phyloP scores from a whole-genome alignment of 768 basidiomycete genomes.

The Auricularia cornea region DNA sequence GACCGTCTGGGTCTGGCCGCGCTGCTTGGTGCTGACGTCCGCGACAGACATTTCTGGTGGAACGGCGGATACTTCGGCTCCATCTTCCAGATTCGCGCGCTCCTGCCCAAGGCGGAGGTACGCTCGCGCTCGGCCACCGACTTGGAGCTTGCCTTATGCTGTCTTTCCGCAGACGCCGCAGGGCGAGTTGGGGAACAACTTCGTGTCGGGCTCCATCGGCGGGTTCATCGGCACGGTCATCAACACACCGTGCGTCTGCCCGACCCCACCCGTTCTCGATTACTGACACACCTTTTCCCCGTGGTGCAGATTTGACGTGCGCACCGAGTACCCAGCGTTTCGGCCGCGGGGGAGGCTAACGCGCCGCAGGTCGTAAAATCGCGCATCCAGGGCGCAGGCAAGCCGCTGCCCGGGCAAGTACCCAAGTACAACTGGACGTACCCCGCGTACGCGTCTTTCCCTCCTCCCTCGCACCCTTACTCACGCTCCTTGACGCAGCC shows the following conservation, averaged over 20 bases:
- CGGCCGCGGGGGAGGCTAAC: background rate
- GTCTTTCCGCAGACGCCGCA: conserved; percentile 45
- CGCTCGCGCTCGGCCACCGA: conserved; percentile 10
- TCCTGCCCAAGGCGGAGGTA: conserved; percentile 84
- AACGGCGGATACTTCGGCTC: conserved; percentile 91
- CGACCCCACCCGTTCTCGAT: background rate
- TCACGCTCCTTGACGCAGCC: conserved; percentile 21
- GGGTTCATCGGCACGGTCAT: conserved; percentile 83
- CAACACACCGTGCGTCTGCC: conserved; percentile 73
- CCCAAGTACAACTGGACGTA: conserved; percentile 96
- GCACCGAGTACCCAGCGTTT: too few relatives aligned
- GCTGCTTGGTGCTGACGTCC: too few relatives aligned
- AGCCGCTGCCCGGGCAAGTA: conserved; percentile 49
- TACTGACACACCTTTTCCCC: conserved; percentile 1
- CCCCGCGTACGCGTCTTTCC: conserved; percentile 47
- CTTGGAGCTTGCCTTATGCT: background rate
- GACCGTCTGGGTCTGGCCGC: too few relatives aligned
- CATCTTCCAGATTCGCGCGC: conserved; percentile 73
- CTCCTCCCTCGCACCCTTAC: background rate
- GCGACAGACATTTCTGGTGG: conserved; percentile 79
- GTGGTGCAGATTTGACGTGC: conserved; percentile 5
- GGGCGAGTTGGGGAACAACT: conserved; percentile 78
- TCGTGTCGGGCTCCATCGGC: conserved; percentile 82
- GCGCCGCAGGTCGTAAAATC: conserved; percentile 80
- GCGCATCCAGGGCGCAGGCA: conserved; percentile 74